phyloP scores from a whole-genome alignment of 108 stramenopile species.

The Fistulifera solaris region DNA sequence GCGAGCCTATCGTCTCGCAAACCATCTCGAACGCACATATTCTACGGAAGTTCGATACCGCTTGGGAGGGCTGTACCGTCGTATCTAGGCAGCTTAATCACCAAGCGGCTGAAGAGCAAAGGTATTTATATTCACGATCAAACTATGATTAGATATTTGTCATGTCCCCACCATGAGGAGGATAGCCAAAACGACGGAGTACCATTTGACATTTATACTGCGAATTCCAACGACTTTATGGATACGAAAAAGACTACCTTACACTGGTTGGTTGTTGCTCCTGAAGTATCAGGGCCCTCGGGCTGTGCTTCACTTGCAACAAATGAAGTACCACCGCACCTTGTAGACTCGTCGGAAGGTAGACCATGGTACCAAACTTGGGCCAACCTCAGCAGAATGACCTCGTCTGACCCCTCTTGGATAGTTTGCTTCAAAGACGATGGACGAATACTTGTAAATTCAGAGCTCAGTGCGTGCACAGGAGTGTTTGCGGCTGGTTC shows the following conservation, averaged over 20 bases:
- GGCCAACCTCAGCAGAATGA: conserved; percentile 14
- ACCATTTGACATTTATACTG: conserved; percentile 50
- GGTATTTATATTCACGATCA: conserved; percentile 65
- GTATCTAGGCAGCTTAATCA: conserved; percentile 59
- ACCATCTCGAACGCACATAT: conserved; percentile 36
- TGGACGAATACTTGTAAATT: conserved; percentile 52
- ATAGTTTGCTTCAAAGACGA: conserved; percentile 72
- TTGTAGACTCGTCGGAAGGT: conserved; percentile 29
- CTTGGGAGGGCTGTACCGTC: conserved; percentile 47
- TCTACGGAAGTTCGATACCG: conserved; percentile 54
- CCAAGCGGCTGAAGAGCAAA: conserved; percentile 45
- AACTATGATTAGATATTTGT: conserved; percentile 64
- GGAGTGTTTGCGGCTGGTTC: conserved; percentile 72
- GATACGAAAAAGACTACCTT: conserved; percentile 37
- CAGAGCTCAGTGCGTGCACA: conserved; percentile 63
- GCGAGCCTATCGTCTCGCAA: conserved; percentile 7
- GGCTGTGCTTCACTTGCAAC: conserved; percentile 61
- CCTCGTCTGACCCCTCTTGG: conserved; percentile 38
- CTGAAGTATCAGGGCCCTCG: conserved; percentile 49
- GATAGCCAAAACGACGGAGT: background rate
- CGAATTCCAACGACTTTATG: conserved; percentile 69
- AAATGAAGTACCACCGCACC: conserved; percentile 16
- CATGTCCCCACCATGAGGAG: conserved; percentile 6
- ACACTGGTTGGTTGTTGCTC: conserved; percentile 64
- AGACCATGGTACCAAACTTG: conserved; percentile 49